Base-by-base conservation (phyloP, 2,329 filamentous ascomycete genomes). In the Monosporascus sp. region DNA sequence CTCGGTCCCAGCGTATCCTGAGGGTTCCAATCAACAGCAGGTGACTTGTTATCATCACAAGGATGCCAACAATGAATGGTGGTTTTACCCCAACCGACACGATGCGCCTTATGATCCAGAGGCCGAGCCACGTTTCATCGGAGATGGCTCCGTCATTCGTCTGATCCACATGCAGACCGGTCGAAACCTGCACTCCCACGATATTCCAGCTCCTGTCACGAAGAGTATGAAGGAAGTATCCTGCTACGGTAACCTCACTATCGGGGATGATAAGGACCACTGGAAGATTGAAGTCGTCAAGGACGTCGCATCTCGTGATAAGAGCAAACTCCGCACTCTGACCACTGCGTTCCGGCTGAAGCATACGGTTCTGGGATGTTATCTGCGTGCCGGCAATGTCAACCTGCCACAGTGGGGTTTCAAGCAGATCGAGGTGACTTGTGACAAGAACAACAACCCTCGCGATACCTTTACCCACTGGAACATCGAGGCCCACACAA, bases 1-100 rank as follows among this genome's bases (percentile, higher is more conserved):
- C 50, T 36, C 36, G 8, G 48, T 11, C 44, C 22, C 50, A 67
- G 64, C 91, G 8, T 97, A 90, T 70, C 93, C 93, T 0, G 92
- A 97, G 68, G 94, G 93, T 35, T 97, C 94, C 38, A 77, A 76
- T 50, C 94, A 99, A 74, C 95, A 99, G 73, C 94, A 99, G 71
- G 87, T 99, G 57, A 99, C 94, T 58, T 99, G 95, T 79, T 99
- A 99, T 74, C 94, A 99, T 74, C 94, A 99, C 80, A 99, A 99
- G 72, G 94, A 99, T 77, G 82, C 93, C 70, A 99, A 99, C 82
- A 99, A 99, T 71, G 94, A 99, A 71, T 99, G 94, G 94, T 96
- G 95, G 75, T 92, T 99, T 74, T 97, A 97, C 71, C 94, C 94
- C 25, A 96, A 93, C 75, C 89, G 95, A 58, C 74, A 79, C 51